phyloP scores from a whole-genome alignment of 768 basidiomycete species.

The Amanita subjunquillea region DNA sequence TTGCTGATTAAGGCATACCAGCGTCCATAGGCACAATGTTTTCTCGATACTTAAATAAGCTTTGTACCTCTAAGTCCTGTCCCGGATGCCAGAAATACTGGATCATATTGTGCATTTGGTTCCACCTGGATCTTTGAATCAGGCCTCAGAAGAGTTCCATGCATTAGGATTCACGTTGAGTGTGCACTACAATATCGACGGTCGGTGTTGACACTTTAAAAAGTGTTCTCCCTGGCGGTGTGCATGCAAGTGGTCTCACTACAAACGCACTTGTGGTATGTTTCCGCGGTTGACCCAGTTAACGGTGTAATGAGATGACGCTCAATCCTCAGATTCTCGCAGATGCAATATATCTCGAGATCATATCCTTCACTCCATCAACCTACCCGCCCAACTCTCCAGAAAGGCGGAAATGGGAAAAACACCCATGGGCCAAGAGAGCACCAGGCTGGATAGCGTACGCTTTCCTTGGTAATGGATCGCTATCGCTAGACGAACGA shows the following conservation, averaged over 20 bases:
- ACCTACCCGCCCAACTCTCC: slow-evolving; percentile 35
- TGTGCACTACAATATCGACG: neutral
- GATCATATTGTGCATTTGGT: slow-evolving; percentile 72
- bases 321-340: slow-evolving; percentile 29
- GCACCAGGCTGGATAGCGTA: slow-evolving; percentile 60
- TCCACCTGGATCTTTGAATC: slow-evolving; percentile 44
- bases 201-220: neutral
- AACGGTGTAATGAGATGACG: neutral
- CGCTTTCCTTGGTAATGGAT: slow-evolving; percentile 47
- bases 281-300: neutral
- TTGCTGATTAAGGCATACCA: slow-evolving; percentile 23
- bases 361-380: slow-evolving; percentile 56
- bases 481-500: slow-evolving; percentile 19
- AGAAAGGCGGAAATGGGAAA: slow-evolving; percentile 11
- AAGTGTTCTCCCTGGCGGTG: slow-evolving; percentile 60
- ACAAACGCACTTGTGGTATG: slow-evolving; percentile 56
- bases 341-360: slow-evolving; percentile 58
- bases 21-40: neutral
- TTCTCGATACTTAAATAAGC: neutral
- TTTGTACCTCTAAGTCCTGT: neutral
- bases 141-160: slow-evolving; percentile 40
- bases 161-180: slow-evolving; percentile 59
- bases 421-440: slow-evolving; percentile 44
- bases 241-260: slow-evolving; percentile 52
- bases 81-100: slow-evolving; percentile 15